A percentile compares a stretch with the other conserved stretches of the same genome.
Evolutionary conservation across 1,284 basidiomycete genomes (phyloP).

Genomic region (Boletus smithii): DNA sequence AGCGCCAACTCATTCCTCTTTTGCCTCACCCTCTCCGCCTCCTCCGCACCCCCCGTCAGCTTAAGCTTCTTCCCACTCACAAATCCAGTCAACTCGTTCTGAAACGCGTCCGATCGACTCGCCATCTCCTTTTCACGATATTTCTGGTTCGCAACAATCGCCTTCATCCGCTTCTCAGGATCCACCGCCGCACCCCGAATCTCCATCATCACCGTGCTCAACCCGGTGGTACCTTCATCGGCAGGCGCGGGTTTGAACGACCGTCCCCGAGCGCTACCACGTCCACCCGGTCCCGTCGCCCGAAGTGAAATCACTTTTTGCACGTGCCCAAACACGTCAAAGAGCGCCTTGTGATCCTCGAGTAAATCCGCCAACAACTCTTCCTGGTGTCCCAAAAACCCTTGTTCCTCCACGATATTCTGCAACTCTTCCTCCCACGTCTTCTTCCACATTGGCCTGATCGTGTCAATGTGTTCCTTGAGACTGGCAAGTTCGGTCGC

Average conservation of each 20-base stretch:
- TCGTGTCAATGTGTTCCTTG: conserved; percentile 81
- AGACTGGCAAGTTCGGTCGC: conserved; percentile 74
- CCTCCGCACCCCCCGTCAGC: conserved; percentile 94
- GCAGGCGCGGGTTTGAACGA: conserved; percentile 53
- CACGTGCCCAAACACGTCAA: conserved; percentile 83
- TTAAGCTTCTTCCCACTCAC: conserved; percentile 81
- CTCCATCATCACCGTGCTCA: conserved; percentile 81
- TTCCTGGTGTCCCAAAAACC: conserved; percentile 89
- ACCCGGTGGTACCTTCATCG: conserved; percentile 62
- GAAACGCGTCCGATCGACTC: conserved; percentile 71
- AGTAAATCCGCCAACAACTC: conserved; percentile 85
- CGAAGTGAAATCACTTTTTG: conserved; percentile 81
- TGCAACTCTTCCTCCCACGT: conserved; percentile 97
- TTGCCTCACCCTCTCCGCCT: conserved; percentile 82
- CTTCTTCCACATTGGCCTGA: conserved; percentile 98
- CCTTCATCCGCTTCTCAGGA: conserved; percentile 79
- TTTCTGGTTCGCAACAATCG: conserved; percentile 85
- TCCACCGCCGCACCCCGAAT: conserved; percentile 82
- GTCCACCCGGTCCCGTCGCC: conserved; percentile 37
- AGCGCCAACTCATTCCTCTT: conserved; percentile 79
- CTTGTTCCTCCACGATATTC: conserved; percentile 96
- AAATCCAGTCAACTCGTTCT: conserved; percentile 78
- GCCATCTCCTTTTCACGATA: conserved; percentile 73
- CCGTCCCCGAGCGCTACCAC: conserved; percentile 35
- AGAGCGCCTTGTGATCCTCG: conserved; percentile 87